Base-by-base conservation (phyloP, 257 asterid species). In the Penstemon barbatus region DNA sequence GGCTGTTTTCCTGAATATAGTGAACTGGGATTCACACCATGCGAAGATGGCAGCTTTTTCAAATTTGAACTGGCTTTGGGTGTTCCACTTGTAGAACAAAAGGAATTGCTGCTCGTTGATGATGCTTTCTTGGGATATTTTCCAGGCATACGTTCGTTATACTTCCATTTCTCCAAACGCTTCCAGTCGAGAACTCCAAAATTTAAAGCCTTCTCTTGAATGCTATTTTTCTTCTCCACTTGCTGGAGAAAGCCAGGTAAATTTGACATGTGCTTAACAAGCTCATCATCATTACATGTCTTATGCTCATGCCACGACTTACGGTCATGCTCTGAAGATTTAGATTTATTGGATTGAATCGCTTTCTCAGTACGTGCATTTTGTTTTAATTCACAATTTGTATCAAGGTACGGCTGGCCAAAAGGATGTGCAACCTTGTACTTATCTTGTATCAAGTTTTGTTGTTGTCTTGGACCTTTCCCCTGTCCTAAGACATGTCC, bases 131-230 rank as follows among this genome's bases (percentile, higher is more conserved):
- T 77, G 65, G 74, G 79, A 70, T 57, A 59, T 67, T 74, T 86
- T 38, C 69, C 61, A 45, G 96, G 93, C 87, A 89, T 81, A 42
- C 81, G 92, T 39, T 93, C 96, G 2, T 74, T 83, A 64, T 87
- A 83, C 82, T 86, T 89, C 95, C 97, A 95, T 69, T 86, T 89
- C 71, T 91, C 98, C 72, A 95, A 78, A 48, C 82, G 82, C 75
- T 82, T 84, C 96, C 97, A 94, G 66, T 91, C 98, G 48, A 94
- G 95, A 77, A 94, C 99, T 62, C 99, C 99, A 53, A 91, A 86
- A 80, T 84, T 94, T 55, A 94, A 82, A 44, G 96, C 99, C 81
- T 84, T 87, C 46, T 77, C 98, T 70, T 89, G 97, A 68, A 83
- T 44, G 62, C 77, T 87, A 19, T 75, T 83, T 61, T 81, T 90